Conservation (phyloP, 2,329 filamentous ascomycete genomes). For the Didymella arachidicola region DNA sequence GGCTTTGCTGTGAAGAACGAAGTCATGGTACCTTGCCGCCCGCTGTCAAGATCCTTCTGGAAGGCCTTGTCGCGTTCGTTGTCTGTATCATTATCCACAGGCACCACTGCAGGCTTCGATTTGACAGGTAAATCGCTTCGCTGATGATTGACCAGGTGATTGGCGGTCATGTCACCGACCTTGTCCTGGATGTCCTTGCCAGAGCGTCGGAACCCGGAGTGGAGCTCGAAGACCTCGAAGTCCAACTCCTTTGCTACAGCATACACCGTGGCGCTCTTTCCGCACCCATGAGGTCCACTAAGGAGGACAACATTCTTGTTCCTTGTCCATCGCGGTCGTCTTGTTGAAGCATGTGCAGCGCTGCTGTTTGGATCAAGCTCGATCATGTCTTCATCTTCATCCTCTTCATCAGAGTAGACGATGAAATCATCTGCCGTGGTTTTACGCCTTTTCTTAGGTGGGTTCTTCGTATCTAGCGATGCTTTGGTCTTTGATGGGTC, state of each 20-base stretch:
- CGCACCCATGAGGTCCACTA: conserved; percentile 87
- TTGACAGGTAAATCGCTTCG: conserved; percentile 33
- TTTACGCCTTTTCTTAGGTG: conserved; percentile 68
- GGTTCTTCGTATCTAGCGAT: conserved; percentile 33
- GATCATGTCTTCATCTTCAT: conserved; percentile 59
- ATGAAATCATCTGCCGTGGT: conserved; percentile 54
- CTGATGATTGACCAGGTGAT: conserved; percentile 78
- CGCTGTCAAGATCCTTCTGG: conserved; percentile 67
- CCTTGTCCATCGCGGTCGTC: conserved; percentile 46
- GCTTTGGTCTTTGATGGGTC: conserved; percentile 39
- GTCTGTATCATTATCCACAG: conserved; percentile 47
- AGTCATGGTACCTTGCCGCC: conserved; percentile 79
- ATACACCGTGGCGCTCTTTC: conserved; percentile 92
- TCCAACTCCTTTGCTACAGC: conserved; percentile 90
- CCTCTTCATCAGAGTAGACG: conserved; percentile 43
- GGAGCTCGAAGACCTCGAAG: conserved; percentile 96
- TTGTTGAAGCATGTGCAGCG: conserved; percentile 57
- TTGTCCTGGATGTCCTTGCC: conserved; percentile 90
- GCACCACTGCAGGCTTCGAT: conserved; percentile 27
- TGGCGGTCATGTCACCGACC: conserved; percentile 95
- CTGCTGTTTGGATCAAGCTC: conserved; percentile 73
- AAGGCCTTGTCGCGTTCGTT: conserved; percentile 55
- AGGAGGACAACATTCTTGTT: conserved; percentile 80
- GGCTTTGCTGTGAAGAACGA: conserved; percentile 73
- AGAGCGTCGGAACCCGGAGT: conserved; percentile 80